These are phyloP conservation scores for Podosphaera fusca DNA, from an alignment of 2,329 filamentous ascomycete species.

Conservation along the genomic window DNA sequence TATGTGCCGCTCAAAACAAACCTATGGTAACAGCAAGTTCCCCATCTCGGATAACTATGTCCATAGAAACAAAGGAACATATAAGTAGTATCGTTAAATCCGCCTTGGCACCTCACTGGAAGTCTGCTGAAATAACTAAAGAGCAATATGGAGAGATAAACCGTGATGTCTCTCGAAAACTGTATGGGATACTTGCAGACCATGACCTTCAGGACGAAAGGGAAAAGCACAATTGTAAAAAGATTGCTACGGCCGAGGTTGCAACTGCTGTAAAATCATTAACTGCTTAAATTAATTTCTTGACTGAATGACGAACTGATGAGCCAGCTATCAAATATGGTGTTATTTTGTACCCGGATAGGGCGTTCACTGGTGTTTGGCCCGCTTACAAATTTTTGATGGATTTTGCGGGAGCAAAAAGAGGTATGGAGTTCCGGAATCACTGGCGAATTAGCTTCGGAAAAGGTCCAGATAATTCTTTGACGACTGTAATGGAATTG, in stretches of 20 bases:
- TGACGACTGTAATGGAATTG: no score
- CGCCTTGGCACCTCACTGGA: conserved; percentile 57
- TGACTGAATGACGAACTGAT: no score
- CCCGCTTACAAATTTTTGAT: no score
- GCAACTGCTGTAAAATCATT: conserved; percentile 44
- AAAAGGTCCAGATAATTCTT: no score
- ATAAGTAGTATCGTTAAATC: conserved; percentile 73
- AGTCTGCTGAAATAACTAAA: conserved; percentile 54
- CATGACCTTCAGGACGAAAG: conserved; percentile 33
- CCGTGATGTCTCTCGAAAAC: conserved; percentile 61
- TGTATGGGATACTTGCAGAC: conserved; percentile 43
- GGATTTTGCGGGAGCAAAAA: no score
- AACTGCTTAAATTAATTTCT: conserved; percentile 16
- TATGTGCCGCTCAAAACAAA: conserved; percentile 24
- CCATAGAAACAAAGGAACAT: conserved; percentile 65
- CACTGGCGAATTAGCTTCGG: no score
- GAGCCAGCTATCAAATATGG: no score
- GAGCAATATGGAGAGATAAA: conserved; percentile 89
- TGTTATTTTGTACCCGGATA: no score
- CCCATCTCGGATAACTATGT: conserved; percentile 33
- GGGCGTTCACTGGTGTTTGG: no score
- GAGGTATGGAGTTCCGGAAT: no score
- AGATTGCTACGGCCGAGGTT: conserved; percentile 56
- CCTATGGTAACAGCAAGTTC: conserved; percentile 44
- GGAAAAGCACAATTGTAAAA: conserved; percentile 48